phyloP scores from a whole-genome alignment of 1,139 yeast genomes.

The Groenewaldozyma auringiensis region DNA sequence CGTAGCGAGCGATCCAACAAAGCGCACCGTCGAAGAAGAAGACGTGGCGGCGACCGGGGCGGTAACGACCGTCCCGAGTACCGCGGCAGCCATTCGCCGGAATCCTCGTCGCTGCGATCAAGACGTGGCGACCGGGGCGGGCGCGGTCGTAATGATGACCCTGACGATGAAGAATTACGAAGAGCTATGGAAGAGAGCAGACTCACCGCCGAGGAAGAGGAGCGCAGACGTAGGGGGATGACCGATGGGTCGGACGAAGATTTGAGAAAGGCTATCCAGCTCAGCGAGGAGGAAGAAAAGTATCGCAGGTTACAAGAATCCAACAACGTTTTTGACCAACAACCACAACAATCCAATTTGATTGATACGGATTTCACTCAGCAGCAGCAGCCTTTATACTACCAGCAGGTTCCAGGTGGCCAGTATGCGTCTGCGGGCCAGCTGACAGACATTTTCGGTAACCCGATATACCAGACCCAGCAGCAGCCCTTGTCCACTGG shows the following conservation, averaged over 20 bases:
- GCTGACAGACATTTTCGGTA: conserved; percentile 60
- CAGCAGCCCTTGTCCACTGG: conserved; percentile 48
- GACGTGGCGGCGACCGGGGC: too few species aligned
- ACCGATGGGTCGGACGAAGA: conserved; percentile 55
- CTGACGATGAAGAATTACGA: conserved; percentile 74
- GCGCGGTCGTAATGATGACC: conserved; percentile 30
- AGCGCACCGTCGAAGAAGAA: conserved; percentile 21
- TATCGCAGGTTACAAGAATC: conserved; percentile 26
- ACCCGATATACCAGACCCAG: conserved; percentile 46
- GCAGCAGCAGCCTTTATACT: conserved; percentile 16
- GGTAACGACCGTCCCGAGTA: too few species aligned
- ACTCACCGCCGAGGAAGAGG: conserved; percentile 83
- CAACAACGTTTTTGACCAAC: conserved; percentile 11
- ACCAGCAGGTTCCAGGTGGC: conserved; percentile 8
- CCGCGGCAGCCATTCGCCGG: conserved; percentile 1
- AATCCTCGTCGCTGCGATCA: conserved; percentile 11
- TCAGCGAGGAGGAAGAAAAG: conserved; percentile 82
- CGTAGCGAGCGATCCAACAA: conserved; percentile 59
- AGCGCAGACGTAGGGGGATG: conserved; percentile 40
- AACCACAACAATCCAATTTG: conserved; percentile 26
- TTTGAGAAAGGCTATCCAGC: conserved; percentile 68
- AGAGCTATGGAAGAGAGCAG: conserved; percentile 77
- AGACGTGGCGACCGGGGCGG: conserved; percentile 7
- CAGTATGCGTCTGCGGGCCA: conserved; percentile 5
- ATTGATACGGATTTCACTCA: conserved; percentile 19